Evolutionary conservation across 352 stramenopile species (phyloP), one percentile per base, ranked within the genome.

Genomic region (Globisporangium solare): DNA sequence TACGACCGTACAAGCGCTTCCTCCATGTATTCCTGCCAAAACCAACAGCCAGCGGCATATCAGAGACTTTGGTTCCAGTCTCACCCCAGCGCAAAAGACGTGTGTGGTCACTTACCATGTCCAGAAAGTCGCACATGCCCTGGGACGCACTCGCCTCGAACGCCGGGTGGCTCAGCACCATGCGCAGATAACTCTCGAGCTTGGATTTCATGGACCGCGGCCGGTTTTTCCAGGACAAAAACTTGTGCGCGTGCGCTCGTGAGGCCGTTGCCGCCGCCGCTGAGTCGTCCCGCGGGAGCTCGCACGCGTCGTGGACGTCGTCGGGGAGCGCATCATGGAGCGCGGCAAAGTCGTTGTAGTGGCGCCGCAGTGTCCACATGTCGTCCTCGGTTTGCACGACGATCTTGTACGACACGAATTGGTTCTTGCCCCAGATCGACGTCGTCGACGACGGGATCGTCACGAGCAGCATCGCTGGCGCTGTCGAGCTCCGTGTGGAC

Each of bases 331-430:
- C 67, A 20, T 88, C 75, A 18, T 88, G 64, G 6, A 91, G 63
- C 31, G 71, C 51, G 17, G 50, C 76, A 64, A 91, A 91, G 54
- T 91, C 80, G 35, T 63, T 74, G 55, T 86, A 88, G 27, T 85
- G 73, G 0, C 80, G 76, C 32, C 80, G 68, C 39, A 91, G 61
- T 3, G 58, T 88, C 80, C 80, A 91, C 18, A 67, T 60, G 45
- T 91, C 80, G 18, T 88, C 80, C 17, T 91, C 78, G 0, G 80
- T 88, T 50, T 79, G 66, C 2, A 91, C 71, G 24, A 88, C 70
- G 54, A 91, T 74, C 63, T 91, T 88, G 66, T 83, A 91, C 17
- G 78, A 86, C 13, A 88, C 68, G 43, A 89, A 91, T 7, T 76
- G 65, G 40, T 78, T 79, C 56, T 88, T 84, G 40, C 76, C 76